phyloP scores from a whole-genome alignment of 1,284 basidiomycete species.

The Sutorius eximius region DNA sequence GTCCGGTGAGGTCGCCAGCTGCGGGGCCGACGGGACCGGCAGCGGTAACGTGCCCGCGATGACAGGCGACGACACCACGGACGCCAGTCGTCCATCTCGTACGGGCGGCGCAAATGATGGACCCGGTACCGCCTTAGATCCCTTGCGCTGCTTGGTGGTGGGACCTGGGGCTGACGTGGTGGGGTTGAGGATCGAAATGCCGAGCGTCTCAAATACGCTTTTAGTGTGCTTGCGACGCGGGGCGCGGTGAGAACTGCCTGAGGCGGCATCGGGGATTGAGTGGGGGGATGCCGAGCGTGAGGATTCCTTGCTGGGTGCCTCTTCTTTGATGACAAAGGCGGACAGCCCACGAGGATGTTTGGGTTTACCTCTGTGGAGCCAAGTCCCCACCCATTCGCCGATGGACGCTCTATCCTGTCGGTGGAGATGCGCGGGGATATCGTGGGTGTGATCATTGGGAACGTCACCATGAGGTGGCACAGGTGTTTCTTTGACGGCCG shows the following conservation, averaged over 20 bases:
- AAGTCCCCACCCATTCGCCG: constrained; percentile 70
- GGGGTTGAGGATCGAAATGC: constrained; percentile 65
- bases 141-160: constrained; percentile 34
- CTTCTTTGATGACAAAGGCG: constrained; percentile 20
- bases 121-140: constrained; percentile 8
- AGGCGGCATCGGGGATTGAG: constrained; percentile 1
- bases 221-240: constrained; percentile 47
- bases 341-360: constrained; percentile 28
- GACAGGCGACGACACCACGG: constrained; percentile 41
- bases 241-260: constrained; percentile 14
- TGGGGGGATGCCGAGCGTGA: constrained; percentile 28
- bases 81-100: constrained; percentile 23
- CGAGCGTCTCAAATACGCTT: constrained; percentile 70
- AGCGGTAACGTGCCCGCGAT: constrained; percentile 38
- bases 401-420: constrained; percentile 39
- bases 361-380: constrained; percentile 50
- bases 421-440: constrained; percentile 9
- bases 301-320: constrained; percentile 18
- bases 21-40: constrained; percentile 42
- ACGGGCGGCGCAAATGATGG: constrained; percentile 2
- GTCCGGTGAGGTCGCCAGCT: constrained; percentile 39
- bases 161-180: constrained; percentile 21
- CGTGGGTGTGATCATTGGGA: constrained; percentile 8
- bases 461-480: constrained; percentile 5
- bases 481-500: constrained; percentile 2